Percentiles rank a stretch among this genome's conserved stretches.
phyloP scores from a whole-genome alignment of 352 stramenopile species.

The Globisporangium radiosum region DNA sequence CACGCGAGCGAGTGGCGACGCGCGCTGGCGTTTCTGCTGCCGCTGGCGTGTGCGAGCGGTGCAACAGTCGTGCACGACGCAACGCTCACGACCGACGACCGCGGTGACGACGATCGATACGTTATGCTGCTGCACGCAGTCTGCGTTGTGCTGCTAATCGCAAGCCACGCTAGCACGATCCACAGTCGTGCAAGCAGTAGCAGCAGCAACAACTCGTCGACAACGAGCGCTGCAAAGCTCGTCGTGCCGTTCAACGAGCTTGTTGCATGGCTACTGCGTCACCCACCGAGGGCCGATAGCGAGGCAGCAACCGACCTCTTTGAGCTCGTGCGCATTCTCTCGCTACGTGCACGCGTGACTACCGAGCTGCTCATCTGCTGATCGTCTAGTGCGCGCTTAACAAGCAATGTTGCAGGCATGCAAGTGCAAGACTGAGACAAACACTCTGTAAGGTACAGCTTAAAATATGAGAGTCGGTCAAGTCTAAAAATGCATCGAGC shows the following conservation, averaged over 20 bases:
- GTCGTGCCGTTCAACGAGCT: constrained; percentile 50
- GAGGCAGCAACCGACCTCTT: constrained; percentile 62
- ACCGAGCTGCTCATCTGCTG: constrained; percentile 5
- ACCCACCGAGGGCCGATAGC: constrained; percentile 44
- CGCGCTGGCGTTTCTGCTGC: constrained; percentile 66
- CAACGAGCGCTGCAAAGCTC: constrained; percentile 26
- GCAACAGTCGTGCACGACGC: constrained; percentile 38
- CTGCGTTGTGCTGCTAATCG: constrained; percentile 67
- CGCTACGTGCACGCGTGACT: constrained; percentile 42
- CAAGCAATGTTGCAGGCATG: no score
- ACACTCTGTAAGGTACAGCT: no score
- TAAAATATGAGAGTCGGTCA: no score
- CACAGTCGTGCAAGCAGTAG: constrained; percentile 13
- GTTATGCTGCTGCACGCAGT: constrained; percentile 71
- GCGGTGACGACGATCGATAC: constrained; percentile 72
- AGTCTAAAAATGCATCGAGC: no score
- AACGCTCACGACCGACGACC: constrained; percentile 35
- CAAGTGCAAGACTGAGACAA: no score
- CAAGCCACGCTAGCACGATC: constrained; percentile 30
- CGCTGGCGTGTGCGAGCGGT: constrained; percentile 61
- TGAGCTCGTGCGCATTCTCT: constrained; percentile 60
- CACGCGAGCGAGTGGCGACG: constrained; percentile 67
- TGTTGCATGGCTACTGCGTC: constrained; percentile 43
- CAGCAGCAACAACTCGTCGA: not conserved
- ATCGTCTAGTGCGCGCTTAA: no score